Conservation (phyloP, 305 asterid species). For the Coffea humblotiana region DNA sequence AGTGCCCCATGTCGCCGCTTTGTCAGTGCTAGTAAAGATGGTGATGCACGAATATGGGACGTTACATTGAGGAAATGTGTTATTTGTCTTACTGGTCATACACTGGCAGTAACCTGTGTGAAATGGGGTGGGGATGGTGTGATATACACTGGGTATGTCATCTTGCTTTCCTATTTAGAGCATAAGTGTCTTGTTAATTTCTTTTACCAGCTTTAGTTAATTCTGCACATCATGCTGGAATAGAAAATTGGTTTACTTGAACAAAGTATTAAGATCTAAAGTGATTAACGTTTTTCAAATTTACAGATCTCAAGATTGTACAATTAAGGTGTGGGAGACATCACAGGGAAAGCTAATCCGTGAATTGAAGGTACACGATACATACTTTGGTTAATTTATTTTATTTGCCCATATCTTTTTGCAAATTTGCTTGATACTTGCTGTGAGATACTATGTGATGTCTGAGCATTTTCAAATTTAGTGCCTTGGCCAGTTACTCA, state of each 20-base stretch:
- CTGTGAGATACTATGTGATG: neutral
- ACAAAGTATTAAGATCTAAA: neutral
- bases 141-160: slow-evolving; percentile 84
- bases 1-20: slow-evolving; percentile 89
- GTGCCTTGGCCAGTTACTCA: neutral
- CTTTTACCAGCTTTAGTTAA: neutral
- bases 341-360: slow-evolving; percentile 87
- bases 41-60: slow-evolving; percentile 99
- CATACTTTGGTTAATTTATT: neutral
- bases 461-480: neutral
- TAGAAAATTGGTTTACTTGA: neutral
- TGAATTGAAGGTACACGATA: slow-evolving; percentile 65
- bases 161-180: neutral
- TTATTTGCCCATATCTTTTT: neutral
- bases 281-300: slow-evolving; percentile 1
- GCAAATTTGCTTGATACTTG: neutral
- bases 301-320: slow-evolving; percentile 93
- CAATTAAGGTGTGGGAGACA: slow-evolving; percentile 94
- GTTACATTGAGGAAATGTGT: slow-evolving; percentile 63
- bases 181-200: neutral
- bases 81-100: slow-evolving; percentile 79
- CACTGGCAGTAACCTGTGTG: slow-evolving; percentile 93
- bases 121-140: slow-evolving; percentile 99
- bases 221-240: neutral
- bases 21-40: slow-evolving; percentile 97